Conservation (phyloP, 83 land plant genomes). For the Thuja plicata region DNA sequence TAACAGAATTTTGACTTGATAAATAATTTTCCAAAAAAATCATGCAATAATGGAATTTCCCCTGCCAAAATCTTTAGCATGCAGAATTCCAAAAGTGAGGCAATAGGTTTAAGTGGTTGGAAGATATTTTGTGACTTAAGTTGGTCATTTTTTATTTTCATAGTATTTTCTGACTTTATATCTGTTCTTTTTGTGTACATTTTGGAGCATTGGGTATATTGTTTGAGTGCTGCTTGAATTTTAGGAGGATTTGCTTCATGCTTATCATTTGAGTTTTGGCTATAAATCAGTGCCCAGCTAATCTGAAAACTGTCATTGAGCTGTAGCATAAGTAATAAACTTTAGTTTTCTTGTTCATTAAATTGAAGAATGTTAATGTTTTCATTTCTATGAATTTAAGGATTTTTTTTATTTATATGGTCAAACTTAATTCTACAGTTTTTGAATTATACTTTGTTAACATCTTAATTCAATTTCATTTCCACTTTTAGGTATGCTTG, state of each 20-base stretch:
- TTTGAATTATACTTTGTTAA: background rate
- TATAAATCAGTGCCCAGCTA: background rate
- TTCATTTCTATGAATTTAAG: background rate
- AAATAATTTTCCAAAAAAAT: background rate
- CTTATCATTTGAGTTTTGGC: background rate
- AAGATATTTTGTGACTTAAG: background rate
- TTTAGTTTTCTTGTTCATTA: background rate
- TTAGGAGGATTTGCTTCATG: background rate
- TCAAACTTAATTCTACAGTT: background rate
- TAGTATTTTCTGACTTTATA: background rate
- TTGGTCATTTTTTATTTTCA: background rate
- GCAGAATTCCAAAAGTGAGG: background rate
- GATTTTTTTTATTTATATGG: background rate
- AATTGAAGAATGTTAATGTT: background rate
- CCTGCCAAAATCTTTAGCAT: background rate
- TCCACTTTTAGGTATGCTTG: background rate
- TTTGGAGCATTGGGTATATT: background rate
- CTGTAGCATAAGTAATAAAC: background rate
- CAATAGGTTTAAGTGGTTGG: background rate
- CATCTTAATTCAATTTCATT: background rate
- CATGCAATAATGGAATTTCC: background rate
- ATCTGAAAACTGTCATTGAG: background rate
- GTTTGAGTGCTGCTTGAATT: background rate
- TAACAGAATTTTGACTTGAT: background rate
- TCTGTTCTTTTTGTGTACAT: background rate